These are phyloP conservation scores for Corchorus capsularis DNA, from an alignment of 345 rosid genomes.

Conservation along the genomic window DNA sequence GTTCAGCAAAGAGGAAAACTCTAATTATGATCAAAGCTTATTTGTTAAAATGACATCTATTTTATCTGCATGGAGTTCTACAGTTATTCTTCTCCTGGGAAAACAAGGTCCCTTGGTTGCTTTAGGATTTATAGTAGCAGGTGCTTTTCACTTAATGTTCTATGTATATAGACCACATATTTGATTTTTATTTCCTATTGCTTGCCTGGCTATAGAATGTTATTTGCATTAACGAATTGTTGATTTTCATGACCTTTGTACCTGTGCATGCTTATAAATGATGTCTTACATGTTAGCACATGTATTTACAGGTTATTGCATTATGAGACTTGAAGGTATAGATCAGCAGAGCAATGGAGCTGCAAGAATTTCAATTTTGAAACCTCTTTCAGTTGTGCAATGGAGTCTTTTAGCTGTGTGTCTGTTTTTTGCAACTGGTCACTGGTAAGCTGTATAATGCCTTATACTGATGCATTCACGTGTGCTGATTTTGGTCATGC, in stretches of 20 bases:
- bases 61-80: slow-evolving; percentile 76
- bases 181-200: slow-evolving; percentile 2
- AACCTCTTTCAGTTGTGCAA: slow-evolving; percentile 67
- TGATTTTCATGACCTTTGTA: not conserved
- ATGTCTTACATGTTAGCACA: slow-evolving; percentile 18
- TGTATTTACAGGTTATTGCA: slow-evolving; percentile 75
- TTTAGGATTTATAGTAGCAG: slow-evolving; percentile 67
- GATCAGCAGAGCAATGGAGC: slow-evolving; percentile 40
- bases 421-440: slow-evolving; percentile 89
- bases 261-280: slow-evolving; percentile 4
- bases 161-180: slow-evolving; percentile 7
- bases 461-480: not conserved
- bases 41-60: slow-evolving; percentile 47
- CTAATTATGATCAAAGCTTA: slow-evolving; percentile 31
- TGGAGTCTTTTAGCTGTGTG: slow-evolving; percentile 84
- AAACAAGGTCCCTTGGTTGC: slow-evolving; percentile 82
- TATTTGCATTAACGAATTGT: not conserved
- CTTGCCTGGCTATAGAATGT: not conserved
- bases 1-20: slow-evolving; percentile 28
- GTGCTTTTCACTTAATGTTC: slow-evolving; percentile 33
- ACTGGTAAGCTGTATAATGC: slow-evolving; percentile 56
- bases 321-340: slow-evolving; percentile 56
- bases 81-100: slow-evolving; percentile 72
- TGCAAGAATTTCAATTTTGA: slow-evolving; percentile 30
- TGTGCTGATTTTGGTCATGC: not conserved